Evolutionary conservation across 176 grass and related monocot genomes (phyloP), one percentile per base, ranked within the genome.

Genomic region (Aegilops longissima): DNA sequence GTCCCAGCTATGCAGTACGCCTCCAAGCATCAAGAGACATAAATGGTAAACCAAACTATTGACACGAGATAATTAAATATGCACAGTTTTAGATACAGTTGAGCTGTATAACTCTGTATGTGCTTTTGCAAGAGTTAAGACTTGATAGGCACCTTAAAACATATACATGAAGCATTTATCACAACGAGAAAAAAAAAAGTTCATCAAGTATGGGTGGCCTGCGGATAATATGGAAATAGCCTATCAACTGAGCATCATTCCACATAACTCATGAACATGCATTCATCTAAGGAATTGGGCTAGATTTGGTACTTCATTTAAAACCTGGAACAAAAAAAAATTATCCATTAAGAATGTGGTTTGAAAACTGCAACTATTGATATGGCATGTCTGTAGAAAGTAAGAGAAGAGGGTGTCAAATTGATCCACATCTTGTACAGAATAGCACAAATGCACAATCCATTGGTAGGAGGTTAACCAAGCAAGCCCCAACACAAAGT

Each of bases 401-500:
- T 2, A 58, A 72, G 81, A 39, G 39, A 78, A 77, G 30, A 83
- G 27, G 70, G 17, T 45, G 40, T 59, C 30, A 80, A 76, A 17
- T 52, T 82, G 10, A 84, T 62, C 62, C 61, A 49, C 30, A 75
- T 80, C 27, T 47, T 71, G 34, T 84, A 51, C 76, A 79, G 52
- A 35, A 79, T 49, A 83, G 64, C 42, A 79, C 13, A 59, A 68
- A 34, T 81, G 64, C 42, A 79, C 13, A 59, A 68, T 45, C 76
- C 66, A 83, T 83, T 63, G 89, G 58, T 66, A 12, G 16, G 61
- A 56, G 25, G 8, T 20, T 75, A 39, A 35, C 47, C 20, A 78
- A 89, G 35, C 65, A 84, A 29, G 27, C 20, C 61, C 84, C 38
- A 65, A 70, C 29, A 70, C 51, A 86, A 86, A 84, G 66, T 80